A percentile compares a stretch with the other conserved stretches of the same genome.
Conservation (phyloP, 805 yeast species). For the Saccharomycopsis sp. region DNA sequence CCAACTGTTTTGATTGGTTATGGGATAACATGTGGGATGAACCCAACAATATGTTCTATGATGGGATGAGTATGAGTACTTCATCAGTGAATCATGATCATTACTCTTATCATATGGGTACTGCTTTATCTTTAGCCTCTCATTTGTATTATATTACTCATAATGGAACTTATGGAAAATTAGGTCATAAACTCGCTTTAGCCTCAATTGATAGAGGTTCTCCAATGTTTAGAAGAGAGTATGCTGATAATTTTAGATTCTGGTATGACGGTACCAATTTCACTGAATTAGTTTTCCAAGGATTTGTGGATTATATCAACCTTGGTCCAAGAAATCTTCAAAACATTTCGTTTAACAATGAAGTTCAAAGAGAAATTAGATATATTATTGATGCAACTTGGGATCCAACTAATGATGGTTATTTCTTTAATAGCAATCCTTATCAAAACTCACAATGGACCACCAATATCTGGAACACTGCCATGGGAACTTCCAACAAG, state of each 20-base stretch:
- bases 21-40: constrained; percentile 41
- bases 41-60: constrained; percentile 44
- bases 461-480: constrained; percentile 38
- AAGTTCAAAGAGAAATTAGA: constrained; percentile 37
- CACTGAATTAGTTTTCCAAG: constrained; percentile 52
- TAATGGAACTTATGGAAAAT: constrained; percentile 37
- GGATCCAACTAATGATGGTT: constrained; percentile 37
- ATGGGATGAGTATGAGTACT: constrained; percentile 39
- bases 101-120: constrained; percentile 62
- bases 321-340: constrained; percentile 30
- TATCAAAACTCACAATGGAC: constrained; percentile 40
- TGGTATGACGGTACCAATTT: constrained; percentile 58
- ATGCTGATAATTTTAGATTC: constrained; percentile 39
- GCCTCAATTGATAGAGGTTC: constrained; percentile 49
- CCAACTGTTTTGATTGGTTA: constrained; percentile 48
- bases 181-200: constrained; percentile 30
- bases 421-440: constrained; percentile 50
- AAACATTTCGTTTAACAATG: constrained; percentile 32
- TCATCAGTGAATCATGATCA: constrained; percentile 41
- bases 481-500: constrained; percentile 36
- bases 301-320: constrained; percentile 59
- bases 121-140: constrained; percentile 46
- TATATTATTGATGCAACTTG: constrained; percentile 40
- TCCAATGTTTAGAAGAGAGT: constrained; percentile 53
- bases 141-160: constrained; percentile 40